These are phyloP conservation scores for Plasmodium yoelii DNA, from an alignment of 169 alveolate species.

Conservation along the genomic window DNA sequence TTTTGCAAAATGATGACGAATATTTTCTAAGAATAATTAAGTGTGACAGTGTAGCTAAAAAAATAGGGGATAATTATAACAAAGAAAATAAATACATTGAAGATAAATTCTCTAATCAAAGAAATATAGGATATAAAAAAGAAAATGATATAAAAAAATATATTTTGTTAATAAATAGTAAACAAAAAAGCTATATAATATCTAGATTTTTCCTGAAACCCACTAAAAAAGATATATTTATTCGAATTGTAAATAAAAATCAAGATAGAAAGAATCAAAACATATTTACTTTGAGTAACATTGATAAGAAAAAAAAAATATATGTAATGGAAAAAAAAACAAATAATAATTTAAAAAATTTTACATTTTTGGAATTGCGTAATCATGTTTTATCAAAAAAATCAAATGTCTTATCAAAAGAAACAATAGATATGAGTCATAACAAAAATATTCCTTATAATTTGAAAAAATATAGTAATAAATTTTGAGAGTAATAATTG, in stretches of 20 bases:
- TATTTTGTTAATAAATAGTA: not conserved
- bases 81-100: not conserved
- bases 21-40: slow-evolving; percentile 3
- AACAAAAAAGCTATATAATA: not conserved
- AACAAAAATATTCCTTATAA: no score
- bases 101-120: not conserved
- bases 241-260: not conserved
- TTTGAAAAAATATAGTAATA: not conserved
- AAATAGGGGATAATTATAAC: not conserved
- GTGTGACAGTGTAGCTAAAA: slow-evolving; percentile 14
- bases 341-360: not conserved
- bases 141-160: no score
- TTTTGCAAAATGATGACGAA: not conserved
- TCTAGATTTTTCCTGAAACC: no score
- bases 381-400: not conserved
- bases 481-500: not conserved
- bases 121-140: no score
- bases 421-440: no score
- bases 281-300: not conserved
- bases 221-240: not conserved
- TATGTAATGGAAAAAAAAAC: not conserved
- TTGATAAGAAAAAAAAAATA: slow-evolving; percentile 6
- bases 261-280: not conserved
- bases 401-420: no score
- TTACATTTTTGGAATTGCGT: slow-evolving; percentile 13